Evolutionary conservation across 2,329 filamentous ascomycete genomes (phyloP).

Genomic region (Chaetomiaceae sp.): DNA sequence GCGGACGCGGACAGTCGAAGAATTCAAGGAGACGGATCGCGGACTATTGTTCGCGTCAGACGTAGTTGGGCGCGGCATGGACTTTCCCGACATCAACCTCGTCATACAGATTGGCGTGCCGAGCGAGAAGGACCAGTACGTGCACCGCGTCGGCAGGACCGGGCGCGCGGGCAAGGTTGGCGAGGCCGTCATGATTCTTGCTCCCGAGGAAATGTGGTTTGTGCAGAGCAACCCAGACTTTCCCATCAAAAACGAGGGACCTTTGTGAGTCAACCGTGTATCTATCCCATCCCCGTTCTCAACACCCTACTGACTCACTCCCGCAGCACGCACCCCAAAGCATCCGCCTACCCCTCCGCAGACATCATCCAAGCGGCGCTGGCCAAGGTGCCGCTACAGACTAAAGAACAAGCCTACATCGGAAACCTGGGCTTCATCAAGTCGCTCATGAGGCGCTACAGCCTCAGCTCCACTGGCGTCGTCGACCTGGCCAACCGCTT

Average conservation of each 20-base stretch:
- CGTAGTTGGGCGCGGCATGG: conserved; percentile 68
- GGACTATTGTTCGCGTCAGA: conserved; percentile 64
- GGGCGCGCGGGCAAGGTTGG: conserved; percentile 29
- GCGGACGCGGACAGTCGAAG: conserved; percentile 56
- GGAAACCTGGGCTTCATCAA: conserved; percentile 35
- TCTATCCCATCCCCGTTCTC: background rate
- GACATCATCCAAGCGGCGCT: conserved; percentile 24
- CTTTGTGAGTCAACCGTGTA: conserved; percentile 18
- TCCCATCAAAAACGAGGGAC: conserved; percentile 23
- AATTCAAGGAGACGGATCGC: conserved; percentile 49
- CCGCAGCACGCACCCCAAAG: conserved; percentile 21
- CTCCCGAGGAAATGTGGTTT: conserved; percentile 28
- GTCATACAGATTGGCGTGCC: conserved; percentile 57
- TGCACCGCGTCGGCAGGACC: conserved; percentile 54
- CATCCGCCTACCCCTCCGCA: conserved; percentile 17
- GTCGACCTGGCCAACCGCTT: conserved; percentile 50
- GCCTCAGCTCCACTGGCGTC: conserved; percentile 28
- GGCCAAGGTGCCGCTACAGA: conserved; percentile 20
- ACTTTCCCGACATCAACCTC: conserved; percentile 53
- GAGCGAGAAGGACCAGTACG: conserved; percentile 52
- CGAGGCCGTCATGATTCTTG: conserved; percentile 26
- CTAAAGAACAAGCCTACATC: conserved; percentile 26
- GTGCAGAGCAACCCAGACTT: conserved; percentile 24
- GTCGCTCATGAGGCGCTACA: conserved; percentile 30
- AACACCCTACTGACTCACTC: background rate